Conservation (phyloP, 495 filamentous ascomycete genomes). For the Collariella sp. region DNA sequence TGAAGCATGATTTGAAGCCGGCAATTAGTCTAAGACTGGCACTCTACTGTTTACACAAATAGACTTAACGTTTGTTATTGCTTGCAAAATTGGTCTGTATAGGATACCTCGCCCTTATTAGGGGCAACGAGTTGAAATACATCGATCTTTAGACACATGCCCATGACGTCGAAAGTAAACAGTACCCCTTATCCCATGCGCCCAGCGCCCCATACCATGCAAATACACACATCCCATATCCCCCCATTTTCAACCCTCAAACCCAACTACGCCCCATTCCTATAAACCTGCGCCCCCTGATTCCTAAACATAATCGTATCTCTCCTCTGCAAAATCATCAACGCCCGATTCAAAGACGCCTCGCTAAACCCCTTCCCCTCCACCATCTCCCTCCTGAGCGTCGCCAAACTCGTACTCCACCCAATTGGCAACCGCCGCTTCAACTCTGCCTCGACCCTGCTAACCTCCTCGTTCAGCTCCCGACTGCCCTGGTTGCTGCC, state of each 20-base stretch:
- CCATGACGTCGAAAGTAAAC: not conserved
- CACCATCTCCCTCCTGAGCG: slow-evolving; percentile 80
- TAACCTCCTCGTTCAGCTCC: slow-evolving; percentile 82
- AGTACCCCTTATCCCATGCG: not conserved
- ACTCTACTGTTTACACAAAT: not conserved
- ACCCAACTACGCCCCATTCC: slow-evolving; percentile 44
- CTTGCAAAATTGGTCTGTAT: too few relatives aligned
- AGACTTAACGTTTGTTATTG: too few relatives aligned
- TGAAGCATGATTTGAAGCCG: not conserved
- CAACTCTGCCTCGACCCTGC: slow-evolving; percentile 85
- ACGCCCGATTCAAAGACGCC: slow-evolving; percentile 69
- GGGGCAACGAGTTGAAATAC: too few relatives aligned
- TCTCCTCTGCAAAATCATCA: slow-evolving; percentile 76
- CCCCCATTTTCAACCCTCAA: not conserved
- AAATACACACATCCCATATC: not conserved
- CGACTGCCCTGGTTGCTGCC: slow-evolving; percentile 71
- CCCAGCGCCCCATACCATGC: slow-evolving; percentile 6
- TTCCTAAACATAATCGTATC: slow-evolving; percentile 88
- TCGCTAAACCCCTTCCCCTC: slow-evolving; percentile 82
- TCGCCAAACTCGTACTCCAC: slow-evolving; percentile 85
- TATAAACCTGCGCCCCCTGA: slow-evolving; percentile 81
- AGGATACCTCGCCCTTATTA: too few relatives aligned
- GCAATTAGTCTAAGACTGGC: not conserved
- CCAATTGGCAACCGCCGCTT: slow-evolving; percentile 83
- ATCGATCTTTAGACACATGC: not conserved